A percentile compares a stretch with the other conserved stretches of the same genome.
phyloP scores from a whole-genome alignment of 805 yeast genomes.

The Metschnikowia gelsemii region DNA sequence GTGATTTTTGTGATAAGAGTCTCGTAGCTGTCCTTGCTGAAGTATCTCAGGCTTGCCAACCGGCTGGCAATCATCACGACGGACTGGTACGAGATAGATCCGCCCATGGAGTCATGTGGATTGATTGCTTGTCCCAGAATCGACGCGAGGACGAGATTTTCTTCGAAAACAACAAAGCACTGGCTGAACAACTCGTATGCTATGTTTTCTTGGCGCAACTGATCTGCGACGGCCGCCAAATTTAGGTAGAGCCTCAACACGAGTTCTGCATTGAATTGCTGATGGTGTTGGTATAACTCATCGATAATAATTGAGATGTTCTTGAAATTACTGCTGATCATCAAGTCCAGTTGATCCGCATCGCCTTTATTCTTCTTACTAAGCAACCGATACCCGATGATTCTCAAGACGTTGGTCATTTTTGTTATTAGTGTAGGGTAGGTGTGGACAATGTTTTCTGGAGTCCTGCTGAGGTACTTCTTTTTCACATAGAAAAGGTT shows the following conservation, averaged over 20 bases:
- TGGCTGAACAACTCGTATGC: slow-evolving; percentile 87
- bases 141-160: slow-evolving; percentile 35
- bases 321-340: slow-evolving; percentile 61
- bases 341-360: slow-evolving; percentile 24
- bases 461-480: slow-evolving; percentile 53
- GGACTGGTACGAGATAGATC: slow-evolving; percentile 50
- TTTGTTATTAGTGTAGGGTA: slow-evolving; percentile 73
- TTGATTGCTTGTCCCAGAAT: slow-evolving; percentile 20
- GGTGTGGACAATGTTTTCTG: slow-evolving; percentile 57
- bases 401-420: slow-evolving; percentile 59
- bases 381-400: slow-evolving; percentile 30
- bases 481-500: slow-evolving; percentile 37
- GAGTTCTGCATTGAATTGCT: slow-evolving; percentile 31
- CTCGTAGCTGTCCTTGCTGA: slow-evolving; percentile 70
- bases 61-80: slow-evolving; percentile 47
- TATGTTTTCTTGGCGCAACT: slow-evolving; percentile 64
- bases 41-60: slow-evolving; percentile 41
- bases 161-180: slow-evolving; percentile 82
- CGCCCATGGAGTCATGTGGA: slow-evolving; percentile 44
- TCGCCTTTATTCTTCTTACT: slow-evolving; percentile 30
- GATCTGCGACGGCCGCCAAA: slow-evolving; percentile 79
- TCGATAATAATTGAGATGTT: slow-evolving; percentile 67
- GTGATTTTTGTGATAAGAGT: slow-evolving; percentile 81
- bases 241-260: slow-evolving; percentile 56
- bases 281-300: slow-evolving; percentile 54